These are phyloP conservation scores for Dactylellina drechsleri DNA, from an alignment of 2,329 filamentous ascomycete species.

Conservation along the genomic window DNA sequence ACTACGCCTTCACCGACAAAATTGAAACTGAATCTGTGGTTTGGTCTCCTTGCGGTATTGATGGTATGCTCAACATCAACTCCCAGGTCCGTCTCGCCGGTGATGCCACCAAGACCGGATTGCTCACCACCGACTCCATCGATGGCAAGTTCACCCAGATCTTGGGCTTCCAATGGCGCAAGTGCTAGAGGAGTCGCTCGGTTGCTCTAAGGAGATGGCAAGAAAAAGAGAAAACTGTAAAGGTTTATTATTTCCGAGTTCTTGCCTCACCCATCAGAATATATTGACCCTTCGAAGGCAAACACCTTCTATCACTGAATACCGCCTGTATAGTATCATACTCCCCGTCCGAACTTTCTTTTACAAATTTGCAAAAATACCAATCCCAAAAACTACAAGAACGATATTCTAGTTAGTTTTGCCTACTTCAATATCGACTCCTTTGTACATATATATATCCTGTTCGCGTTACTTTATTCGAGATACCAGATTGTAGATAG, in stretches of 20 bases:
- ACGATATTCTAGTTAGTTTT: neutral
- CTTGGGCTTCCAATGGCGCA: slow-evolving; percentile 64
- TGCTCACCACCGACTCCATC: slow-evolving; percentile 66
- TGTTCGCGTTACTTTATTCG: neutral
- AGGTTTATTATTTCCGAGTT: slow-evolving; percentile 1
- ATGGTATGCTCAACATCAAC: slow-evolving; percentile 68
- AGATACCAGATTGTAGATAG: slow-evolving; percentile 4
- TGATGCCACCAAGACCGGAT: slow-evolving; percentile 60
- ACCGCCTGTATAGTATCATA: too few species aligned
- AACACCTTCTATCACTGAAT: too few species aligned
- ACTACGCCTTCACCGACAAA: slow-evolving; percentile 65
- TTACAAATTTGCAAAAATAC: too few species aligned
- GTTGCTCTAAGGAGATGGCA: slow-evolving; percentile 5
- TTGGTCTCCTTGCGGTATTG: slow-evolving; percentile 67
- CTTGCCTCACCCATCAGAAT: neutral
- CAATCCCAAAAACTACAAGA: too few species aligned
- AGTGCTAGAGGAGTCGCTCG: slow-evolving; percentile 49
- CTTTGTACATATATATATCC: slow-evolving; percentile 18
- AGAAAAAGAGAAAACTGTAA: slow-evolving; percentile 17
- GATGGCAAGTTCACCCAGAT: slow-evolving; percentile 65
- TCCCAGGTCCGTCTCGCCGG: slow-evolving; percentile 64
- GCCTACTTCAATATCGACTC: neutral
- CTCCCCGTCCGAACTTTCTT: too few species aligned
- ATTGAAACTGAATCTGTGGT: slow-evolving; percentile 65
- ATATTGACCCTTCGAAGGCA: too few species aligned